Base-by-base conservation (phyloP, 805 yeast genomes). In the Kregervanrija fluxuum region DNA sequence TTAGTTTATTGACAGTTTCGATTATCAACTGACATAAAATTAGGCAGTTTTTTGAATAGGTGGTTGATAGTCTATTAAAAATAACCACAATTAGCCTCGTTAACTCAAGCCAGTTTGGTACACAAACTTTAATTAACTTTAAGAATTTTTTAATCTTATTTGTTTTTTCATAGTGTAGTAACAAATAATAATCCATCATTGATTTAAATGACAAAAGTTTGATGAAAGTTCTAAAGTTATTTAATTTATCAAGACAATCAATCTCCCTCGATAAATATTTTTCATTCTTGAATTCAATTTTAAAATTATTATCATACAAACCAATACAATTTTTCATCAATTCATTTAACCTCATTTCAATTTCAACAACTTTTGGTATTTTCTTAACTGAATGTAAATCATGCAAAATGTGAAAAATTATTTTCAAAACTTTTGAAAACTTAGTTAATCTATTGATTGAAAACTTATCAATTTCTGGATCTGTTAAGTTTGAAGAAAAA, bases 321-420 rank as follows among this genome's bases (percentile, higher is more conserved):
- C 37, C 38, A 8, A 35, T 38, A 6, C 42, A 42, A 8, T 48
- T 30, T 3, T 37, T 34, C 5, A 48, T 49, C 5, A 62, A 17
- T 9, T 42, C 28, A 9, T 37, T 16, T 10, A 57, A 34, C 13
- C 47, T 52, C 1, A 41, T 14, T 35, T 56, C 50, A 15, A 66
- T 46, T n/a, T 57, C 60, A 4, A 40, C 13, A 12, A 61, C 42
- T 3, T 53, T 45, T 1, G 67, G 61, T 11, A 40, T 43, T 1
- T 37, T 40, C 14, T 47, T 44, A 8, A 59, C 32, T 13, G 44
- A 42, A 38, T 59, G 60, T 17, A 63, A 35, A 14, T 45, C 41
- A 11, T 44, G 41, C 37, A 65, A 42, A 12, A 67, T 14, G 5
- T 48, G 40, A 22, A 43, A 45, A n/a, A 60, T 17, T 9, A 47